Evolutionary conservation across 2,329 filamentous ascomycete species (phyloP).

Genomic region (Microthyrium microscopicum): DNA sequence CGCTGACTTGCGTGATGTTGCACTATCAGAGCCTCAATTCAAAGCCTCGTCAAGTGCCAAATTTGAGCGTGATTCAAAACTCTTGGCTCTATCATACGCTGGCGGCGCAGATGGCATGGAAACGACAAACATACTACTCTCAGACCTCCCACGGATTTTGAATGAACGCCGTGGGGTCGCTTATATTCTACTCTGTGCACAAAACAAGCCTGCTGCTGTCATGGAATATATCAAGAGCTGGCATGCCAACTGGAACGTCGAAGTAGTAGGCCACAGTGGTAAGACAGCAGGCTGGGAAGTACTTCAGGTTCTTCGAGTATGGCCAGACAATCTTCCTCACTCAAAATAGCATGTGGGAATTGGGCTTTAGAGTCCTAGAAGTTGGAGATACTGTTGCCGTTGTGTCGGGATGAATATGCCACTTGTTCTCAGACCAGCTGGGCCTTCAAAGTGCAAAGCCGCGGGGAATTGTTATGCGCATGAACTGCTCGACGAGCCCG

Average conservation of each 20-base stretch:
- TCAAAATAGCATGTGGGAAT: too few species aligned
- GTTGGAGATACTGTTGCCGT: too few species aligned
- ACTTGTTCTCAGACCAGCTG: too few species aligned
- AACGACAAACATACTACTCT: conserved; percentile 65
- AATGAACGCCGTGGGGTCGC: conserved; percentile 53
- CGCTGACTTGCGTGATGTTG: conserved; percentile 33
- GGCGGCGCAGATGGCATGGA: conserved; percentile 89
- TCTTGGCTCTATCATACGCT: conserved; percentile 75
- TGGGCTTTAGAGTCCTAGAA: too few species aligned
- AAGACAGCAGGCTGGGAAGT: conserved; percentile 90
- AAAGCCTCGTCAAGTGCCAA: conserved; percentile 12
- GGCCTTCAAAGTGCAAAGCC: too few species aligned
- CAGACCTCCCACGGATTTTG: conserved; percentile 48
- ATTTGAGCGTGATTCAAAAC: conserved; percentile 68
- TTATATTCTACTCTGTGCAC: conserved; percentile 77
- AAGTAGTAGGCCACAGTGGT: conserved; percentile 68
- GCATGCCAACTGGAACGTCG: conserved; percentile 52
- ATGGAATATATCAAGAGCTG: conserved; percentile 40
- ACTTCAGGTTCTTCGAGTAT: conserved; percentile 75
- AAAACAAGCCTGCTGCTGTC: conserved; percentile 69
- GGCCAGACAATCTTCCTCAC: conserved; percentile 33
- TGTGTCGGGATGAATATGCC: too few species aligned
- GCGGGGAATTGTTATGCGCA: too few species aligned
- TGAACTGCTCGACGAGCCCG: too few species aligned
- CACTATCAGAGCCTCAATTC: conserved; percentile 12